Conservation (phyloP, 805 yeast species). For the Danielia reshetovae region DNA sequence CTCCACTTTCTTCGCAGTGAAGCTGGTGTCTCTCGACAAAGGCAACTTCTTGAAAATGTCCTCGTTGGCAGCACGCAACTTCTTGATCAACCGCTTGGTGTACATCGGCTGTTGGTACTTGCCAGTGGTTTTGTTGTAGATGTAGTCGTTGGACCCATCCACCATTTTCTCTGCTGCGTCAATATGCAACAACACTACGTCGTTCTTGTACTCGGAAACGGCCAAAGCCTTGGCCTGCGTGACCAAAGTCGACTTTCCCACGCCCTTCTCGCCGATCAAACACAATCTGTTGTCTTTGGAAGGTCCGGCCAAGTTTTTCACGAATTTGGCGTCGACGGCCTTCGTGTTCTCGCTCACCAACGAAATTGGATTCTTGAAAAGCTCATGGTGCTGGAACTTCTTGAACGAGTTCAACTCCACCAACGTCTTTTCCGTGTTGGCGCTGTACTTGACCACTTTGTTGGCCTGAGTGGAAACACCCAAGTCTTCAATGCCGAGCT, state of each 20-base stretch:
- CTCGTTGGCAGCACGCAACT: constrained; percentile 35
- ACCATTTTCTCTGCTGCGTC: constrained; percentile 57
- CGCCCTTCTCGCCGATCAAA: constrained; percentile 68
- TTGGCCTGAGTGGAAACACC: constrained; percentile 14
- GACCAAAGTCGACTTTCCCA: constrained; percentile 73
- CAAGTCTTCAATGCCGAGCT: constrained; percentile 10
- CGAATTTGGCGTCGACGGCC: constrained; percentile 32
- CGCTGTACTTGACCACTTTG: constrained; percentile 38
- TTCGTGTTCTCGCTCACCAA: constrained; percentile 51
- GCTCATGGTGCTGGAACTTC: constrained; percentile 60
- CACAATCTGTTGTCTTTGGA: constrained; percentile 46
- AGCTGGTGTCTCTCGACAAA: constrained; percentile 32
- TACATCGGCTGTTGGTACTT: constrained; percentile 77
- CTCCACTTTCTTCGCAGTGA: constrained; percentile 29
- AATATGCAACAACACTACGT: constrained; percentile 55
- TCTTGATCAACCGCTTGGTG: constrained; percentile 54
- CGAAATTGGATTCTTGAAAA: constrained; percentile 57
- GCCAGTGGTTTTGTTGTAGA: constrained; percentile 44
- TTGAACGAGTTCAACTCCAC: constrained; percentile 59
- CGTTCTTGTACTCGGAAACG: constrained; percentile 22
- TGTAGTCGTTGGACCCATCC: constrained; percentile 73
- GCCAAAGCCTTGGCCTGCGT: constrained; percentile 67
- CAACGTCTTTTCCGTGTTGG: constrained; percentile 40
- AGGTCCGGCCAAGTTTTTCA: constrained; percentile 28
- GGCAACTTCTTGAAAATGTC: constrained; percentile 30